phyloP scores from a whole-genome alignment of 164 flowering plant species.

The Sextonia rubra region DNA sequence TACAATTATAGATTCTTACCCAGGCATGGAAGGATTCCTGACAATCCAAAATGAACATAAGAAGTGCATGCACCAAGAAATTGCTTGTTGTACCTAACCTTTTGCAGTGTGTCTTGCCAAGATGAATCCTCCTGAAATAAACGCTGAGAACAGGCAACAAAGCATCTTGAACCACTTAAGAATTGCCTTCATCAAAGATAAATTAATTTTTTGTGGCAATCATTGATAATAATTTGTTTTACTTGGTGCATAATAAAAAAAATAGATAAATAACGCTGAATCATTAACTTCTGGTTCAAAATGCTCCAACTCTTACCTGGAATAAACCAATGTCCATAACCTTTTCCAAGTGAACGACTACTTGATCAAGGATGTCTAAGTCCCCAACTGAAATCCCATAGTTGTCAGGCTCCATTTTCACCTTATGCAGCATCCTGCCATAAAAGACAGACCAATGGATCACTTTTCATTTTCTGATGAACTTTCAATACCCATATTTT shows the following conservation, averaged over 20 bases:
- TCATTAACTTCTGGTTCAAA: background rate
- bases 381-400: conserved; percentile 20
- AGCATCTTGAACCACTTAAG: conserved; percentile 1
- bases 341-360: conserved; percentile 20
- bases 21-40: conserved; percentile 16
- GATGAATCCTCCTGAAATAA: conserved; percentile 20
- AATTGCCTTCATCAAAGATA: background rate
- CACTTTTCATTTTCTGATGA: background rate
- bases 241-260: too few species aligned
- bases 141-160: conserved; percentile 12
- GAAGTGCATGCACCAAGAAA: conserved; percentile 23
- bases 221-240: background rate
- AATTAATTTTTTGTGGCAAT: background rate
- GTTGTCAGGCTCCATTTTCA: conserved; percentile 20
- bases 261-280: background rate
- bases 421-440: conserved; percentile 25
- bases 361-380: conserved; percentile 24
- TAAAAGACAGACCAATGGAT: background rate
- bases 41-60: conserved; percentile 18
- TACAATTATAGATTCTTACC: conserved; percentile 9
- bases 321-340: conserved; percentile 23
- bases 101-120: conserved; percentile 23
- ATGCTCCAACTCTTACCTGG: conserved; percentile 14
- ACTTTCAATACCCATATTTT: conserved; percentile 1
- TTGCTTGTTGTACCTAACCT: conserved; percentile 18